phyloP scores from a whole-genome alignment of 208 protist genomes.

The Leishmania aethiopica region DNA sequence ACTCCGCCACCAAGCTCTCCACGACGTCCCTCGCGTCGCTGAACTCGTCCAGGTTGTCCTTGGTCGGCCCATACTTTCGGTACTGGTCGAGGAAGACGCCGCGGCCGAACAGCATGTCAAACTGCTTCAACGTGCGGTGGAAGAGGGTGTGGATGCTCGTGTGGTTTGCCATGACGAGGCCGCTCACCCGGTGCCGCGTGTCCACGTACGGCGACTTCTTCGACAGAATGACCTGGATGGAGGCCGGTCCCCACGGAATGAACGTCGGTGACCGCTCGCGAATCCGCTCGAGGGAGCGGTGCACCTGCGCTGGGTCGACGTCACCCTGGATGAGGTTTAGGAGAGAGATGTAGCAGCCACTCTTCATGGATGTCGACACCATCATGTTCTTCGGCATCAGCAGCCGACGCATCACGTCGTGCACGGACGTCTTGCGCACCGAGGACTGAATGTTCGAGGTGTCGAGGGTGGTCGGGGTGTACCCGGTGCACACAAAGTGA shows the following conservation, averaged over 20 bases:
- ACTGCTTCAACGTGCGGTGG: constrained; percentile 89
- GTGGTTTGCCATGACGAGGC: constrained; percentile 99
- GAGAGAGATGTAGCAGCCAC: constrained; percentile 98
- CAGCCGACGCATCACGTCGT: constrained; percentile 99
- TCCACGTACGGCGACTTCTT: constrained; percentile 97
- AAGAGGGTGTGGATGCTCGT: constrained; percentile 97
- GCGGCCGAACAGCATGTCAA: constrained; percentile 94
- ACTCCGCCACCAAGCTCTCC: constrained; percentile 96
- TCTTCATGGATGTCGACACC: constrained; percentile 92
- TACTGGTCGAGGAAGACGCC: constrained; percentile 96
- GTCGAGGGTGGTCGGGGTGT: constrained; percentile 97
- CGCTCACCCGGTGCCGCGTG: constrained; percentile 96
- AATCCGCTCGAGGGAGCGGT: constrained; percentile 99
- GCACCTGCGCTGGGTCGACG: constrained; percentile 98
- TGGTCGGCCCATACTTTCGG: constrained; percentile 91
- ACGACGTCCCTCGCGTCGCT: constrained; percentile 95
- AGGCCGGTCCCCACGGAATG: constrained; percentile 98
- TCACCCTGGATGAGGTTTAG: constrained; percentile 99
- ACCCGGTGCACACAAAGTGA: constrained; percentile 99
- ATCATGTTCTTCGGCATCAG: constrained; percentile 99
- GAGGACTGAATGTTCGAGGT: constrained; percentile 83
- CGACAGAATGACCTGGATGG: constrained; percentile 96
- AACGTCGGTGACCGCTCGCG: constrained; percentile 97
- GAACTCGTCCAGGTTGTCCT: constrained; percentile 97
- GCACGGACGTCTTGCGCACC: constrained; percentile 99